Evolutionary conservation across 495 filamentous ascomycete genomes (phyloP).

Genomic region (Trichoderma asperelloides): DNA sequence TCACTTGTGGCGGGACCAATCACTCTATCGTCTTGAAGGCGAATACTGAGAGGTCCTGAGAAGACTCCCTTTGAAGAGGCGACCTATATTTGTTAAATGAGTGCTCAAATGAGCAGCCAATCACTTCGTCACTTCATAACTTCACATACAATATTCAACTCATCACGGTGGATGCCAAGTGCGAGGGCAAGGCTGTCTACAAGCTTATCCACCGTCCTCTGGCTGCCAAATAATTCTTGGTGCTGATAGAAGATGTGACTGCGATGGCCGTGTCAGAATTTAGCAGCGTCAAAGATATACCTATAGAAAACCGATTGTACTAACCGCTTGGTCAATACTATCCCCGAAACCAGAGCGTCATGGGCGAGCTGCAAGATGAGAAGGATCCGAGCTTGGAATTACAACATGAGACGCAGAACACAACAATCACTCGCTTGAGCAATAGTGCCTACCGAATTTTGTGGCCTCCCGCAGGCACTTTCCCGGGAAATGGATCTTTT

Average conservation of each 20-base stretch:
- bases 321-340: constrained; percentile 9
- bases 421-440: neutral
- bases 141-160: constrained; percentile 54
- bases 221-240: constrained; percentile 66
- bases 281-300: neutral
- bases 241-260: constrained; percentile 92
- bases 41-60: constrained; percentile 40
- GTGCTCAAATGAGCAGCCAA: neutral
- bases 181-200: constrained; percentile 83
- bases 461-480: constrained; percentile 26
- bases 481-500: constrained; percentile 28
- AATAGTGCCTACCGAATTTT: constrained; percentile 29
- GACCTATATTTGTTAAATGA: constrained; percentile 30
- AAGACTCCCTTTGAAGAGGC: constrained; percentile 69
- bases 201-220: constrained; percentile 63
- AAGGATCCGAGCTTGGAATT: neutral
- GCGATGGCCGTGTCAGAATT: neutral
- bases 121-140: constrained; percentile 10
- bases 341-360: constrained; percentile 3
- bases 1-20: constrained; percentile 11
- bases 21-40: constrained; percentile 13
- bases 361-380: constrained; percentile 9
- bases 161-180: constrained; percentile 49
- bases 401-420: neutral
- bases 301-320: neutral